A percentile compares a stretch with the other conserved stretches of the same genome.
Evolutionary conservation across 768 basidiomycete species (phyloP).

Genomic region (Termitomyces titanicus): DNA sequence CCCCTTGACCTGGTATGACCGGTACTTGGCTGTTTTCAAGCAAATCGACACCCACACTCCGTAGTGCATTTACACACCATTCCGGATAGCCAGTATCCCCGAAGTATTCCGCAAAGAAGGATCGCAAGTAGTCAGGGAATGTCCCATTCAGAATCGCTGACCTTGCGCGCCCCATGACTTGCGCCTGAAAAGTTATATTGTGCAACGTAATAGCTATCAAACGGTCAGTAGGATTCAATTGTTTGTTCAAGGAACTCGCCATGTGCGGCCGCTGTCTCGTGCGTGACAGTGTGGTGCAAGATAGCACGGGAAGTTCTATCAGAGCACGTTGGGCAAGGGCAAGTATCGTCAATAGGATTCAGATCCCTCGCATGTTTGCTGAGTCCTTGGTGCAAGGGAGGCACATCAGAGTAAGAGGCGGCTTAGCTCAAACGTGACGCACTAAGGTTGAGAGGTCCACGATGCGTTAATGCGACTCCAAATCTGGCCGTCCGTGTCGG

Average conservation of each 20-base stretch:
- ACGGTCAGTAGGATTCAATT: conserved; percentile 12
- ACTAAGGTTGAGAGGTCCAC: conserved; percentile 84
- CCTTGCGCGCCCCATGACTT: conserved; percentile 81
- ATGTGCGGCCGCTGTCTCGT: conserved; percentile 85
- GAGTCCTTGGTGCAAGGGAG: conserved; percentile 41
- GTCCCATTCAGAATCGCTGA: conserved; percentile 74
- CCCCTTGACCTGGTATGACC: conserved; percentile 57
- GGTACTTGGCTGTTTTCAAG: conserved; percentile 51
- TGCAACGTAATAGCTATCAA: conserved; percentile 72
- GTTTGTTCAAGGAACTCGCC: conserved; percentile 38
- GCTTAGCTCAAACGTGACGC: conserved; percentile 15
- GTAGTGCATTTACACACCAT: conserved; percentile 86
- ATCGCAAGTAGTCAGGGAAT: conserved; percentile 74
- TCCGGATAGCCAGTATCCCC: conserved; percentile 74
- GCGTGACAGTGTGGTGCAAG: conserved; percentile 70
- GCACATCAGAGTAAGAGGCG: not conserved
- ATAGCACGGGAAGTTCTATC: conserved; percentile 66
- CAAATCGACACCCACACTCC: conserved; percentile 80
- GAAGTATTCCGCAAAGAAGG: conserved; percentile 79
- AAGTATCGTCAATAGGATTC: conserved; percentile 65
- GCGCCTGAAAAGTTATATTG: conserved; percentile 84
- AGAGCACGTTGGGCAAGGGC: conserved; percentile 85
- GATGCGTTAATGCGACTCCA: conserved; percentile 82
- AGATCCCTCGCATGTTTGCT: conserved; percentile 70
- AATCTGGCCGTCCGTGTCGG: conserved; percentile 91